phyloP scores from a whole-genome alignment of 2,329 filamentous ascomycete species.

The Chaetomiaceae sp. region DNA sequence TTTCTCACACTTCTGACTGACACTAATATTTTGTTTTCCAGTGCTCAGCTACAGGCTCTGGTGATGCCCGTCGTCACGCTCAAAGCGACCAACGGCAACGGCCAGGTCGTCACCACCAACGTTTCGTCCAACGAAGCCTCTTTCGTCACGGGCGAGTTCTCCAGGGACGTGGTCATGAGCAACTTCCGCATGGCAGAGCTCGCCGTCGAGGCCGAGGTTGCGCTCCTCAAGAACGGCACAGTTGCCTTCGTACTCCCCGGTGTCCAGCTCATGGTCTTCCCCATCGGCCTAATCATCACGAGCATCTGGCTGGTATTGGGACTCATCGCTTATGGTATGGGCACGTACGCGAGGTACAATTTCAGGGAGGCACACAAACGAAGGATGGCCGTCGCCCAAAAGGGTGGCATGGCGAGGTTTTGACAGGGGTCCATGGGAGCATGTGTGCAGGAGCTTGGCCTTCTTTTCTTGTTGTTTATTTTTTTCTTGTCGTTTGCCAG shows the following conservation, averaged over 20 bases:
- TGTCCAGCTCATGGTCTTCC: conserved; percentile 62
- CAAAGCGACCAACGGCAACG: conserved; percentile 49
- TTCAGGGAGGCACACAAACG: conserved; percentile 60
- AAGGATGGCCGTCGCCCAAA: conserved; percentile 41
- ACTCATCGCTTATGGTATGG: conserved; percentile 53
- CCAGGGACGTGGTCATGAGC: conserved; percentile 50
- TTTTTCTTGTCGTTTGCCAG: background rate
- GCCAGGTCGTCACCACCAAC: conserved; percentile 53
- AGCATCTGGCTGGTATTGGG: conserved; percentile 57
- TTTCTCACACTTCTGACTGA: background rate
- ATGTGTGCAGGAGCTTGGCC: too few relatives aligned
- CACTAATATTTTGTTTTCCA: conserved; percentile 28
- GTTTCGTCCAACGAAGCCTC: conserved; percentile 66
- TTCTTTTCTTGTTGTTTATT: background rate
- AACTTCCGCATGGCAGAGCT: conserved; percentile 44
- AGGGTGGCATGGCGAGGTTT: conserved; percentile 30
- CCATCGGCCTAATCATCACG: conserved; percentile 63
- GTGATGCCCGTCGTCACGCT: conserved; percentile 66
- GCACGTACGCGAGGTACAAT: conserved; percentile 61
- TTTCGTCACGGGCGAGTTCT: conserved; percentile 68
- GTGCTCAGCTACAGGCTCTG: conserved; percentile 55
- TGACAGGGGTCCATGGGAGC: too few relatives aligned
- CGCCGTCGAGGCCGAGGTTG: conserved; percentile 45
- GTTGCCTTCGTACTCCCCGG: conserved; percentile 67
- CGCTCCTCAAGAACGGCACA: conserved; percentile 44